Evolutionary conservation across 148 eudicot species (phyloP).

Genomic region (Suaeda aralocaspica): DNA sequence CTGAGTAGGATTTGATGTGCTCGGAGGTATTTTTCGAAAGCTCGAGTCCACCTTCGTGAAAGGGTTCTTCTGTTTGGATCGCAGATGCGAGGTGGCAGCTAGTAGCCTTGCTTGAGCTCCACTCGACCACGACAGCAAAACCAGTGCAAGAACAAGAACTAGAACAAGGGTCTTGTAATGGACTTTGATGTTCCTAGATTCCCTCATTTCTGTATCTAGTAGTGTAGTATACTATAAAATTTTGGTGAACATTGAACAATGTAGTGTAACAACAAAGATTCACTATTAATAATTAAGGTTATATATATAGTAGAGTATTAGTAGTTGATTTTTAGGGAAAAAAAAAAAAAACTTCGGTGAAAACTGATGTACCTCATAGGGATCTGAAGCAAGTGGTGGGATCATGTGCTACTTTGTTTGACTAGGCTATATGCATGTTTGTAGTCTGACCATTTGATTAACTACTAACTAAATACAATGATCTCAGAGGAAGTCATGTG

Average conservation of each 20-base stretch:
- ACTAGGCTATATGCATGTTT: constrained; percentile 20
- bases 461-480: constrained; percentile 8
- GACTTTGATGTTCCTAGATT: constrained; percentile 29
- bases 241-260: not conserved
- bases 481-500: constrained; percentile 50
- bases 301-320: not conserved
- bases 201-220: not conserved
- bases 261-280: not conserved
- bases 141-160: constrained; percentile 34
- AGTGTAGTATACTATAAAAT: not conserved
- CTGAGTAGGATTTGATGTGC: constrained; percentile 62
- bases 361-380: constrained; percentile 19
- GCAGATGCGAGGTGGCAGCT: constrained; percentile 37
- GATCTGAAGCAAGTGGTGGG: constrained; percentile 45
- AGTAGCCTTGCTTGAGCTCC: constrained; percentile 31
- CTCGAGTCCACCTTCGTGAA: constrained; percentile 46
- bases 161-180: constrained; percentile 22
- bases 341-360: too few relatives aligned
- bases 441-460: constrained; percentile 21
- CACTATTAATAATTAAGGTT: not conserved
- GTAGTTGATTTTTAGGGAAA: too few relatives aligned
- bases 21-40: constrained; percentile 47
- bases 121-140: constrained; percentile 29
- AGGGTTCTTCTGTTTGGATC: constrained; percentile 35
- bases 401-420: constrained; percentile 58